A percentile compares a stretch with the other conserved stretches of the same genome.
These are phyloP conservation scores for Hymenoscyphus linearis DNA, from an alignment of 2,329 filamentous ascomycete species.

Conservation along the genomic window DNA sequence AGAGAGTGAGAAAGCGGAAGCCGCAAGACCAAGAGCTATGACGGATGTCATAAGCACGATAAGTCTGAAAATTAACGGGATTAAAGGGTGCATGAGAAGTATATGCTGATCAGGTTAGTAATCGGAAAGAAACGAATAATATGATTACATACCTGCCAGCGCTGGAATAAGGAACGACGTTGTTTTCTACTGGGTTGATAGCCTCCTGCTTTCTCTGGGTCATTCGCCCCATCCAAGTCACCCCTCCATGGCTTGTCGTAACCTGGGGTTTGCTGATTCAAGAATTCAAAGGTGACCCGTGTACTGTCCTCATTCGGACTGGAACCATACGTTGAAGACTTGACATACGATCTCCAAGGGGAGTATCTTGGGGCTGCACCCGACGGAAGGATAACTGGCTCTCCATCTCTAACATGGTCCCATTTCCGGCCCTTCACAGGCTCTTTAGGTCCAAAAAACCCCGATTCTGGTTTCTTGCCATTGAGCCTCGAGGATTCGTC, in stretches of 20 bases:
- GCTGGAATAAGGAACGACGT: conserved; percentile 22
- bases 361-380: conserved; percentile 19
- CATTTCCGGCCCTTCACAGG: conserved; percentile 33
- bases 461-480: conserved; percentile 25
- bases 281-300: conserved; percentile 26
- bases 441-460: conserved; percentile 30
- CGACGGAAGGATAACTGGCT: conserved; percentile 32
- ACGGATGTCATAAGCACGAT: conserved; percentile 79
- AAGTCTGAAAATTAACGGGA: conserved; percentile 78
- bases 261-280: conserved; percentile 30
- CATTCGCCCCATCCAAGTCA: conserved; percentile 25
- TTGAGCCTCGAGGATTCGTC: conserved; percentile 18
- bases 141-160: conserved; percentile 25
- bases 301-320: conserved; percentile 23
- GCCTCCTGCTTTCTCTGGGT: conserved; percentile 26
- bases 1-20: conserved; percentile 59
- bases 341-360: conserved; percentile 29
- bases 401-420: conserved; percentile 32
- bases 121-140: not conserved
- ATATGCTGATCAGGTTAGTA: conserved; percentile 22
- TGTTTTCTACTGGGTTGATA: conserved; percentile 28
- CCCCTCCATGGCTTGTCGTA: conserved; percentile 33
- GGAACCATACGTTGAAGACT: conserved; percentile 30
- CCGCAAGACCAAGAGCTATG: conserved; percentile 72
- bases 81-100: conserved; percentile 50